Conservation (phyloP, 257 asterid species). For the Capsicum pubescens region DNA sequence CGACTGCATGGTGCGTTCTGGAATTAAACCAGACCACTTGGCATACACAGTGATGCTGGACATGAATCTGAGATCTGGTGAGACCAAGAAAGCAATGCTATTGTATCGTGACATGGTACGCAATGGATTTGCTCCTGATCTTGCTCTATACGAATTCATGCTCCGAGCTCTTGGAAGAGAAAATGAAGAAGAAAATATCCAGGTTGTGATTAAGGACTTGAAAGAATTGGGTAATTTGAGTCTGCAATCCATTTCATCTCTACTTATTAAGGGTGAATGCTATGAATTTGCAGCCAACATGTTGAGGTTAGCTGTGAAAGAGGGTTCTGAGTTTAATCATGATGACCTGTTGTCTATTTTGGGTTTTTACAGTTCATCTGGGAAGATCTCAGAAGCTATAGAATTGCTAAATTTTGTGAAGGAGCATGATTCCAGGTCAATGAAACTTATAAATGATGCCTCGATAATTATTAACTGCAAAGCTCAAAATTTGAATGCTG, state of each 20-base stretch:
- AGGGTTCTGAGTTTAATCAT: slow-evolving; percentile 57
- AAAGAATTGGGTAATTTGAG: slow-evolving; percentile 64
- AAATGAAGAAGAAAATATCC: slow-evolving; percentile 50
- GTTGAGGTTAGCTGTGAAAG: slow-evolving; percentile 64
- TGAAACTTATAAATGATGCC: slow-evolving; percentile 66
- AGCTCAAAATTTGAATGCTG: slow-evolving; percentile 73
- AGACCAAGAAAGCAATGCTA: slow-evolving; percentile 56
- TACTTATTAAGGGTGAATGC: slow-evolving; percentile 82
- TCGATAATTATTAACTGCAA: slow-evolving; percentile 81
- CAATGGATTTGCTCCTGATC: slow-evolving; percentile 75
- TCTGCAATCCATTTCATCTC: slow-evolving; percentile 63
- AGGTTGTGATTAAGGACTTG: slow-evolving; percentile 69
- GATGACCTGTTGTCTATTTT: slow-evolving; percentile 67
- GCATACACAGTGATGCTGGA: slow-evolving; percentile 89
- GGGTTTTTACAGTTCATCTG: slow-evolving; percentile 86
- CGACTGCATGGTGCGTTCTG: slow-evolving; percentile 78
- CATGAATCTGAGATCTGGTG: slow-evolving; percentile 74
- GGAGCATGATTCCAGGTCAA: slow-evolving; percentile 60
- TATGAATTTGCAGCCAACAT: slow-evolving; percentile 70
- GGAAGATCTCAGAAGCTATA: slow-evolving; percentile 72
- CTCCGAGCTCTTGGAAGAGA: slow-evolving; percentile 63
- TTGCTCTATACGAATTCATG: slow-evolving; percentile 60
- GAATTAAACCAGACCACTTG: slow-evolving; percentile 82
- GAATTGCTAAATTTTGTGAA: slow-evolving; percentile 69
- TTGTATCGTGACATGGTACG: slow-evolving; percentile 74